Conservation (phyloP, 1,284 basidiomycete genomes). For the Gomphus sp. region DNA sequence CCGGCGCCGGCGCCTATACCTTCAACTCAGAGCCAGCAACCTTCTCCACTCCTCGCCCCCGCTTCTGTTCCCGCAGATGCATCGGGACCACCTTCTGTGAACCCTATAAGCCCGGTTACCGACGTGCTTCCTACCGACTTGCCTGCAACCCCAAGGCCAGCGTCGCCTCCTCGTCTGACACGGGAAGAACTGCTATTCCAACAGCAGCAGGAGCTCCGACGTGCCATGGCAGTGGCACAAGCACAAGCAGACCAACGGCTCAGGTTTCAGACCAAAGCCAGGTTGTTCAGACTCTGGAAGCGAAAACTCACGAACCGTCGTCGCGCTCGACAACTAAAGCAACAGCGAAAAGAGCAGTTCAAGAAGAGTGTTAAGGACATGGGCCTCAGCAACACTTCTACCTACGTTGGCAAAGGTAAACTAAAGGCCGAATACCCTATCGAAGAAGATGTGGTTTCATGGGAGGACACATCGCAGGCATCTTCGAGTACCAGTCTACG, state of each 20-base stretch:
- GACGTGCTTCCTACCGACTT: not conserved
- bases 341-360: not conserved
- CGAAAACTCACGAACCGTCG: not conserved
- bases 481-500: not conserved
- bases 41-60: not conserved
- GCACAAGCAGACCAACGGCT: not conserved
- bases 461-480: slow-evolving; percentile 7
- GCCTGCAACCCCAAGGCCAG: not conserved
- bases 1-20: not conserved
- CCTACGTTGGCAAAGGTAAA: not conserved
- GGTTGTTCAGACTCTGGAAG: slow-evolving; percentile 4
- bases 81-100: not conserved
- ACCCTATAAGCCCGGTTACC: not conserved
- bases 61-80: not conserved
- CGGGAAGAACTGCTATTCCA: not conserved
- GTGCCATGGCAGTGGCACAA: not conserved
- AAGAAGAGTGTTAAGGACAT: slow-evolving; percentile 5
- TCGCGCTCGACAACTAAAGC: not conserved
- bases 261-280: not conserved
- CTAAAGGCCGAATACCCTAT: not conserved
- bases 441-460: slow-evolving; percentile 7
- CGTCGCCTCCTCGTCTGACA: not conserved
- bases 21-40: not conserved
- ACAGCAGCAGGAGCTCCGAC: not conserved
- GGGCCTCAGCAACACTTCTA: not conserved